A percentile compares a stretch with the other conserved stretches of the same genome.
Evolutionary conservation across 306 rosid genomes (phyloP).

Genomic region (Sesbania bispinosa): DNA sequence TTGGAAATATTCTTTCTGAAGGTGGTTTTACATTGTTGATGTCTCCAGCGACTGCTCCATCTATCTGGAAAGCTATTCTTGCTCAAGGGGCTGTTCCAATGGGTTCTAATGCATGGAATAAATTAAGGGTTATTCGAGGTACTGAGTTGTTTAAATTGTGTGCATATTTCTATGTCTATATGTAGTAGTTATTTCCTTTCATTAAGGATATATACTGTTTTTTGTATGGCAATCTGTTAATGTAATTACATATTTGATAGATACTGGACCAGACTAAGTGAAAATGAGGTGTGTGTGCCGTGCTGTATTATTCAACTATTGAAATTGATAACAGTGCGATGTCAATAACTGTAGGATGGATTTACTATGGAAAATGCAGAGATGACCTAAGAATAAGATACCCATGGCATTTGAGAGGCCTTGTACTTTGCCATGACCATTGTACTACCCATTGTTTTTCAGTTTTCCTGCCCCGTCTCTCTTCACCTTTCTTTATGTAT

Average conservation of each 20-base stretch:
- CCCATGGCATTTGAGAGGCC: neutral
- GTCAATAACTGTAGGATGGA: neutral
- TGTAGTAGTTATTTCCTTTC: neutral
- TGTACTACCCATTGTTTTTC: no score
- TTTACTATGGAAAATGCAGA: neutral
- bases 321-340: neutral
- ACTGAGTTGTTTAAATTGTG: conserved; percentile 18
- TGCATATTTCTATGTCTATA: neutral
- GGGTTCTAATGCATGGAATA: conserved; percentile 92
- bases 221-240: neutral
- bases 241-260: neutral
- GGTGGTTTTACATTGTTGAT: conserved; percentile 74
- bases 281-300: neutral
- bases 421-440: neutral
- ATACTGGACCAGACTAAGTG: neutral
- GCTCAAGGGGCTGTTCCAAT: conserved; percentile 72
- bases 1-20: conserved; percentile 82
- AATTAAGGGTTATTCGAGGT: conserved; percentile 72
- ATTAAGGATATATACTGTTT: neutral
- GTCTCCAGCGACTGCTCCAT: conserved; percentile 83
- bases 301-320: neutral
- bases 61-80: conserved; percentile 78
- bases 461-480: neutral
- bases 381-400: neutral
- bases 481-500: neutral